A percentile compares a stretch with the other conserved stretches of the same genome.
These are phyloP conservation scores for Lachancea nothofagi DNA, from an alignment of 805 yeast species.

Conservation along the genomic window DNA sequence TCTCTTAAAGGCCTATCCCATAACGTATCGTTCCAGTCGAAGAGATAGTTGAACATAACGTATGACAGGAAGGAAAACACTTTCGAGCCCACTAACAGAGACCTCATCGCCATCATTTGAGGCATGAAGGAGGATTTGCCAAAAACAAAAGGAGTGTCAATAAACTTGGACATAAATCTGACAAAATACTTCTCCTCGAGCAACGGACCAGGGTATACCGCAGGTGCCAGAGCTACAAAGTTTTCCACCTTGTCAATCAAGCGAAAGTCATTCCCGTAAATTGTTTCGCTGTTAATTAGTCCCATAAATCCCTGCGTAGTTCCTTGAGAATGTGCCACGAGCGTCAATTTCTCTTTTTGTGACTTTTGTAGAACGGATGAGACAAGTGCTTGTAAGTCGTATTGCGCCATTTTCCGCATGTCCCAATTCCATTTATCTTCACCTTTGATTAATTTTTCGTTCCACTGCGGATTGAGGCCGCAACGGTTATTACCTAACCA, in stretches of 20 bases:
- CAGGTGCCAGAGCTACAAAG: constrained; percentile 83
- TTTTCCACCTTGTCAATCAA: constrained; percentile 53
- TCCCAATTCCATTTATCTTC: constrained; percentile 87
- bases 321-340: constrained; percentile 90
- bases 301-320: constrained; percentile 79
- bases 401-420: constrained; percentile 70
- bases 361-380: constrained; percentile 47
- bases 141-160: constrained; percentile 48
- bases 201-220: constrained; percentile 79
- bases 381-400: constrained; percentile 71
- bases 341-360: constrained; percentile 40
- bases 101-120: constrained; percentile 57
- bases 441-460: constrained; percentile 34
- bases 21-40: constrained; percentile 77
- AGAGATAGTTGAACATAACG: constrained; percentile 77
- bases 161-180: constrained; percentile 51
- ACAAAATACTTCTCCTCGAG: constrained; percentile 59
- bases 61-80: constrained; percentile 63
- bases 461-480: constrained; percentile 72
- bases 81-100: constrained; percentile 41
- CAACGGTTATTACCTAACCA: constrained; percentile 92
- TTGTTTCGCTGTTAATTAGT: constrained; percentile 42
- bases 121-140: constrained; percentile 81
- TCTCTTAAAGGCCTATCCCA: constrained; percentile 68
- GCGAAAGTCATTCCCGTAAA: constrained; percentile 31